Evolutionary conservation across 345 rosid genomes (phyloP).

Genomic region (Iberis pinnata): DNA sequence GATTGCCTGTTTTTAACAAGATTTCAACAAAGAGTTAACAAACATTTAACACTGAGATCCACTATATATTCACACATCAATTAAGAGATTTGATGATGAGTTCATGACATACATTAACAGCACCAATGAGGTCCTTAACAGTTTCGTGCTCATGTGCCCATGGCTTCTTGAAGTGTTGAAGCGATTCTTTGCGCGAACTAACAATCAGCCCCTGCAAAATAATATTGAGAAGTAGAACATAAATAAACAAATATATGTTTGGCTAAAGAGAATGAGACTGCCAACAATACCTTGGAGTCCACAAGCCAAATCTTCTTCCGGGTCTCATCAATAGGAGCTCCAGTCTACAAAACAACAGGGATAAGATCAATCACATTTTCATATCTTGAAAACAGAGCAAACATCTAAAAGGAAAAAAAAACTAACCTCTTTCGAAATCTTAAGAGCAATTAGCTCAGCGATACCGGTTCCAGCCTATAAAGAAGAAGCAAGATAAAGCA

Average conservation of each 20-base stretch:
- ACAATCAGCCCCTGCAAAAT: conserved; percentile 73
- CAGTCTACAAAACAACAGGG: conserved; percentile 39
- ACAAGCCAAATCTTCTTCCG: conserved; percentile 96
- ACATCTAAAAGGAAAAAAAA: no score
- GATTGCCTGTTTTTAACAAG: conserved; percentile 52
- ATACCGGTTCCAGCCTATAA: conserved; percentile 97
- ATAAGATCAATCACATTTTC: conserved; percentile 21
- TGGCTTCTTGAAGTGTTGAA: conserved; percentile 93
- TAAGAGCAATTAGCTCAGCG: conserved; percentile 95
- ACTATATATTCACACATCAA: not conserved
- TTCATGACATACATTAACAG: conserved; percentile 54
- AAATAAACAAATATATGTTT: not conserved
- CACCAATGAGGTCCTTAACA: conserved; percentile 54
- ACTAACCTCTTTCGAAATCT: conserved; percentile 66
- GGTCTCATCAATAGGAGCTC: conserved; percentile 59
- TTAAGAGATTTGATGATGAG: conserved; percentile 4
- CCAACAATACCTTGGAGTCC: conserved; percentile 71
- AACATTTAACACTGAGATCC: not conserved
- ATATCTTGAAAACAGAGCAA: conserved; percentile 3
- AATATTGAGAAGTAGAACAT: not conserved
- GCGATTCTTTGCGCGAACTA: conserved; percentile 67
- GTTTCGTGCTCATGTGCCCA: conserved; percentile 92
- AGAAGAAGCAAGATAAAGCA: conserved; percentile 5
- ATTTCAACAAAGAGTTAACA: conserved; percentile 4
- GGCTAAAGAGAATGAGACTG: not conserved